phyloP scores from a whole-genome alignment of 345 rosid genomes.

The Viola odorata region DNA sequence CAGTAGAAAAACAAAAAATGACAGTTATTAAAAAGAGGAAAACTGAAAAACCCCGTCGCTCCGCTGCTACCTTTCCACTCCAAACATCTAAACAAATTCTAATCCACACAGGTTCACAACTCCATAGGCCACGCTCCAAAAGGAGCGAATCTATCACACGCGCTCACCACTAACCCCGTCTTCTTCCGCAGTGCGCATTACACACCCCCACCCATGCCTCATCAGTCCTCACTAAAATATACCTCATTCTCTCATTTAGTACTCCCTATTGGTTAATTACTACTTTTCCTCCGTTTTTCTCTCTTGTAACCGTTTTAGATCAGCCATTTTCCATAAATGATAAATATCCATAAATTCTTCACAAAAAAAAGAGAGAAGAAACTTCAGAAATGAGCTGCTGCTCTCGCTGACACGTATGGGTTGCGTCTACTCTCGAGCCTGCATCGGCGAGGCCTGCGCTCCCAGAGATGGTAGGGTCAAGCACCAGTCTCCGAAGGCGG shows the following conservation, averaged over 20 bases:
- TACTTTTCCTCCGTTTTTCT: background rate
- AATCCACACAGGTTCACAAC: background rate
- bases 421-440: slow-evolving; percentile 86
- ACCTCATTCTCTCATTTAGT: background rate
- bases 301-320: slow-evolving; percentile 10
- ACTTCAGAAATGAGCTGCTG: slow-evolving; percentile 4
- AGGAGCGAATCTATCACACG: background rate
- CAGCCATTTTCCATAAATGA: background rate
- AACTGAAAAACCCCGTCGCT: background rate
- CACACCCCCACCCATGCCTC: background rate
- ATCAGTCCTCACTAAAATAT: background rate
- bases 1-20: too few species aligned
- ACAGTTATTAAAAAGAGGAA: background rate
- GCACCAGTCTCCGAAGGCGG: slow-evolving; percentile 5
- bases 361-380: background rate
- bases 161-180: background rate
- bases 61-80: background rate
- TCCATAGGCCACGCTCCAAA: background rate
- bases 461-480: slow-evolving; percentile 53
- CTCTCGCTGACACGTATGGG: slow-evolving; percentile 55
- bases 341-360: background rate
- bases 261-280: background rate
- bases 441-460: slow-evolving; percentile 83
- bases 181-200: background rate
- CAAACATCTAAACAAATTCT: background rate